Conservation (phyloP, 768 basidiomycete genomes). For the Russula lepida region DNA sequence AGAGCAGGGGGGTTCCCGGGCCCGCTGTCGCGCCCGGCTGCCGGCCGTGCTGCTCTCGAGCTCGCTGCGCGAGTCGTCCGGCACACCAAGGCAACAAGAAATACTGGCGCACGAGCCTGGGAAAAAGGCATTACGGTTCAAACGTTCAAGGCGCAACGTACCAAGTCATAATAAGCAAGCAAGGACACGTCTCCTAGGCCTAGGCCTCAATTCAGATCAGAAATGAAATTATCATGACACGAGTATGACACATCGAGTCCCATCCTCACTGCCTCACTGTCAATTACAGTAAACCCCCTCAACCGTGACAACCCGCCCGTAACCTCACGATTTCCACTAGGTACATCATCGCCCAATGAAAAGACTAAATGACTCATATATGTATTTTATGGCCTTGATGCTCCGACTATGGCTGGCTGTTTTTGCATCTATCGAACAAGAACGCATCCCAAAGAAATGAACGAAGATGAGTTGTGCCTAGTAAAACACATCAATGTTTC, state of each 20-base stretch:
- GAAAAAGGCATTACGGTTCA: constrained; percentile 24
- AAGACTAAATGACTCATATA: neutral
- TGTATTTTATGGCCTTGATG: neutral
- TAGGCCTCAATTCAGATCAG: neutral
- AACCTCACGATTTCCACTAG: too few relatives aligned
- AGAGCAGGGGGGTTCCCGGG: constrained; percentile 2
- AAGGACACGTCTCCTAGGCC: neutral
- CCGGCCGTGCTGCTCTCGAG: constrained; percentile 20
- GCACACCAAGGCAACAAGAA: neutral
- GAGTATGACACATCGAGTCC: too few relatives aligned
- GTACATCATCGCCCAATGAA: neutral
- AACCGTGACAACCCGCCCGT: too few relatives aligned
- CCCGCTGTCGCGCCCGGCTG: constrained; percentile 7
- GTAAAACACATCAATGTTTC: neutral
- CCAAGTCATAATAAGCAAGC: constrained; percentile 10
- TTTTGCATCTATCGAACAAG: neutral
- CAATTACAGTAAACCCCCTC: neutral
- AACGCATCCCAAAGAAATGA: neutral
- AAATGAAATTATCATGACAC: neutral
- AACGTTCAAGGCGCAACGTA: constrained; percentile 23
- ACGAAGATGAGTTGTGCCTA: neutral
- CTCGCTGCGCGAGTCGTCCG: constrained; percentile 18
- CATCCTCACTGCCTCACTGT: neutral
- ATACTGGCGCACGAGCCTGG: constrained; percentile 2
- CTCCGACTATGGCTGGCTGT: neutral